Percentiles rank a stretch among this genome's conserved stretches.
Evolutionary conservation across 305 asterid species (phyloP).

Genomic region (Solanum hybrid): DNA sequence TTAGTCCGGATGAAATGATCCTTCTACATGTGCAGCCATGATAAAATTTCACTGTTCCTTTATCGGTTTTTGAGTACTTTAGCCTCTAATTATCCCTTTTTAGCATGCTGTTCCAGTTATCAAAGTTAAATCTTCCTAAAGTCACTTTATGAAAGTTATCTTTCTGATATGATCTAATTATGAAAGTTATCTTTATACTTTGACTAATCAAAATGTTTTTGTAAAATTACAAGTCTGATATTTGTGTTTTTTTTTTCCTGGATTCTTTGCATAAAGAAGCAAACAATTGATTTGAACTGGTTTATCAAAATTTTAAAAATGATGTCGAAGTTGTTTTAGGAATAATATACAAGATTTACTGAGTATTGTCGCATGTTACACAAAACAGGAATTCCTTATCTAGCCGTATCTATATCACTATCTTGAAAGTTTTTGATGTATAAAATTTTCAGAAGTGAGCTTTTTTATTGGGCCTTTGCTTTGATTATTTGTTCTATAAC

Average conservation of each 20-base stretch:
- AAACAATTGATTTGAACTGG: not conserved
- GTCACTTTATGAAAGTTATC: not conserved
- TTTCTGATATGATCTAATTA: not conserved
- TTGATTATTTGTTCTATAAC: not conserved
- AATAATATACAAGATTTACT: not conserved
- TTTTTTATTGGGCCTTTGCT: not conserved
- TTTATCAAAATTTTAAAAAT: not conserved
- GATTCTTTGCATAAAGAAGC: not conserved
- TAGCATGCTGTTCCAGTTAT: not conserved
- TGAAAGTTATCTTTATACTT: not conserved
- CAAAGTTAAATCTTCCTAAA: not conserved
- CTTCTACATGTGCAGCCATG: slow-evolving; percentile 20
- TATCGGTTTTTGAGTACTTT: slow-evolving; percentile 1
- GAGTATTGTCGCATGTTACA: not conserved
- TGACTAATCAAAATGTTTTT: not conserved
- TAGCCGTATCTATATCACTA: not conserved
- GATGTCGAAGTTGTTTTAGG: not conserved
- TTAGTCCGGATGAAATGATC: slow-evolving; percentile 14
- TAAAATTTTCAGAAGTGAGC: not conserved
- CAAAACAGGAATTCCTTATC: not conserved
- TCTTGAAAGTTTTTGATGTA: not conserved
- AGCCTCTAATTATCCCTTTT: not conserved
- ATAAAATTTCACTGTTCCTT: slow-evolving; percentile 21
- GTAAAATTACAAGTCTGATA: not conserved
- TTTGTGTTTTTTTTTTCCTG: not conserved